Percentiles rank a stretch among this genome's conserved stretches.
Conservation (phyloP, 2,329 filamentous ascomycete genomes). For the Cercospora zeae-maydis region DNA sequence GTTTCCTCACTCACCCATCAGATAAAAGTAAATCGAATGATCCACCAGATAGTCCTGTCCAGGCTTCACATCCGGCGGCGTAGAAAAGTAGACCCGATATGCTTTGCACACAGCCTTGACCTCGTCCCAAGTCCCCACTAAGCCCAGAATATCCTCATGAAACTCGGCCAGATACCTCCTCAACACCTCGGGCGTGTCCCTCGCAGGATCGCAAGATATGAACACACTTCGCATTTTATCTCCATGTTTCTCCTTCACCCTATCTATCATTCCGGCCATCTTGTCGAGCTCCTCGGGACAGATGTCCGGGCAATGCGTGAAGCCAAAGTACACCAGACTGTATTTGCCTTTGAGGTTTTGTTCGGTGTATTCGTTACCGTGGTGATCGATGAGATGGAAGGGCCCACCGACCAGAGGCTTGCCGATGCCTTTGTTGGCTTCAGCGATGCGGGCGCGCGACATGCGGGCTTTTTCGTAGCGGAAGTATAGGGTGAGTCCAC, state of each 20-base stretch:
- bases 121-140: slow-evolving; percentile 91
- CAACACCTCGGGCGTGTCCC: slow-evolving; percentile 80
- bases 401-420: slow-evolving; percentile 87
- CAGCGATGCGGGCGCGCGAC: slow-evolving; percentile 81
- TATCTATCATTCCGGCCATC: slow-evolving; percentile 93
- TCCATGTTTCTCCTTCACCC: slow-evolving; percentile 49
- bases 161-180: slow-evolving; percentile 88
- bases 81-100: slow-evolving; percentile 96
- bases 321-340: slow-evolving; percentile 90
- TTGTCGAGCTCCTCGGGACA: slow-evolving; percentile 99
- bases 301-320: slow-evolving; percentile 97
- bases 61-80: slow-evolving; percentile 79
- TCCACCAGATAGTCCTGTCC: slow-evolving; percentile 97
- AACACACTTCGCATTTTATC: slow-evolving; percentile 69
- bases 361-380: slow-evolving; percentile 73
- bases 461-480: slow-evolving; percentile 88
- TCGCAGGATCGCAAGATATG: slow-evolving; percentile 90
- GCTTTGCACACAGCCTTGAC: slow-evolving; percentile 93
- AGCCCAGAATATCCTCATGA: slow-evolving; percentile 76
- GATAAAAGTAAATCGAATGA: slow-evolving; percentile 98
- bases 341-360: slow-evolving; percentile 84
- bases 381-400: slow-evolving; percentile 77
- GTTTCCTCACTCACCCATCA: slow-evolving; percentile 65
- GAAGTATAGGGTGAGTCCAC: slow-evolving; percentile 81
- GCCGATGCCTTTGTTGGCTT: slow-evolving; percentile 89